Evolutionary conservation across 129 eudicot species (phyloP).

Genomic region (Rutidosis leptorrhynchoides): DNA sequence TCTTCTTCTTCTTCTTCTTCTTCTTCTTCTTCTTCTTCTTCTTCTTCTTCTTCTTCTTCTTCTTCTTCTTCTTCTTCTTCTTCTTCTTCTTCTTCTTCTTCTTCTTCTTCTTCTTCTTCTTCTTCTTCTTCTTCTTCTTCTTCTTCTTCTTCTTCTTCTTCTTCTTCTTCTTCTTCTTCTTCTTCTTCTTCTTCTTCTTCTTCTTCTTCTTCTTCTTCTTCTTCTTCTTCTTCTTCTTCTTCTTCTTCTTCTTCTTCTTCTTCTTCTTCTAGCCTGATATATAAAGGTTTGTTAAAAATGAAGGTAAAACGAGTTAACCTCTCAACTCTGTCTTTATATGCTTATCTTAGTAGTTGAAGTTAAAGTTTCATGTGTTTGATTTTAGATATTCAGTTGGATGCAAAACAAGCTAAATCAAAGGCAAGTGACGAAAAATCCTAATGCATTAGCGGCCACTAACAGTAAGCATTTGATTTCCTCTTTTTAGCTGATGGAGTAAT

Average conservation of each 20-base stretch:
- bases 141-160: not conserved
- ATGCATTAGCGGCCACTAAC: conserved; percentile 20
- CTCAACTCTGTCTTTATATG: conserved; percentile 1
- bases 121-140: not conserved
- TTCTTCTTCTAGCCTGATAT: not conserved
- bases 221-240: not conserved
- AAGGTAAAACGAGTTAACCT: conserved; percentile 21
- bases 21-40: not conserved
- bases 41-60: not conserved
- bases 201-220: not conserved
- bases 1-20: not conserved
- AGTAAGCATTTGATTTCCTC: conserved; percentile 36
- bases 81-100: not conserved
- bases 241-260: not conserved
- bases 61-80: not conserved
- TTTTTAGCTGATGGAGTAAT: not conserved
- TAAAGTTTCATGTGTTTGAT: conserved; percentile 1
- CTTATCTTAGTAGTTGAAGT: not conserved
- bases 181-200: not conserved
- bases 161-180: not conserved
- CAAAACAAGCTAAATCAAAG: conserved; percentile 54
- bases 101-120: not conserved
- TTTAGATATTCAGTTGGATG: conserved; percentile 72
- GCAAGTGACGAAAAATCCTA: conserved; percentile 34
- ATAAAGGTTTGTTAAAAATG: conserved; percentile 26